Evolutionary conservation across 2,329 filamentous ascomycete genomes (phyloP), one percentile per base, ranked within the genome.

Genomic region (Stachybotrys chartarum): DNA sequence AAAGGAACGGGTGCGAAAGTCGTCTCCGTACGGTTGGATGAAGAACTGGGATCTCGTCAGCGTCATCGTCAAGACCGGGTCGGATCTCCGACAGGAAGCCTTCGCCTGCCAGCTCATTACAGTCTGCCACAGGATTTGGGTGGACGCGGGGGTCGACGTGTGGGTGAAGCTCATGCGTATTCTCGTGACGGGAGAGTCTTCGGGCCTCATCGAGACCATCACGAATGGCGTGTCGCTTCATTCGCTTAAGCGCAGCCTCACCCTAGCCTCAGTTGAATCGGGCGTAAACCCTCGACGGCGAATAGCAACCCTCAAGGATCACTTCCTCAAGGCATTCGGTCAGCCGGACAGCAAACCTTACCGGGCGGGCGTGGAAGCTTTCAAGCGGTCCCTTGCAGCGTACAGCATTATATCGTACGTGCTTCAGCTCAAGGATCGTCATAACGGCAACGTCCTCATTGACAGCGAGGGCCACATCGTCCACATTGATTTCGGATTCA

Each of bases 161-260:
- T 94, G 90, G 90, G 88, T 92, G 18, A 92, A 92, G 72, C 79
- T 87, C 56, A 94, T 94, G 90, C 84, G 89, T 54, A 94, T 94
- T 54, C 75, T 94, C 53, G 90, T 94, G 46, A 93, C 89, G 6
- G 90, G 90, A 58, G 90, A 93, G 73, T 90, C 87, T 8, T 92
- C 88, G 1, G 90, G 90, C 3, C 80, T 94, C 50, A 90, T 94
- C 61, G 90, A 94, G 74, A 94, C 90, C 6, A 94, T 94, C 64
- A 92, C 89, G 45, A 93, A 92, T 62, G 90, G 90, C 49, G 89
- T 94, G 12, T 93, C 88, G n/a, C 76, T 94, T 50, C 90, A 94
- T 70, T 92, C 88, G 3, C 78, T 94, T 59, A 93, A 94, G 72
- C 85, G 90, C 59, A 91, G 86, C 66, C 75, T 94, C 55, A 94